Conservation (phyloP, 2,329 filamentous ascomycete species). For the Colletotrichum eleusines region DNA sequence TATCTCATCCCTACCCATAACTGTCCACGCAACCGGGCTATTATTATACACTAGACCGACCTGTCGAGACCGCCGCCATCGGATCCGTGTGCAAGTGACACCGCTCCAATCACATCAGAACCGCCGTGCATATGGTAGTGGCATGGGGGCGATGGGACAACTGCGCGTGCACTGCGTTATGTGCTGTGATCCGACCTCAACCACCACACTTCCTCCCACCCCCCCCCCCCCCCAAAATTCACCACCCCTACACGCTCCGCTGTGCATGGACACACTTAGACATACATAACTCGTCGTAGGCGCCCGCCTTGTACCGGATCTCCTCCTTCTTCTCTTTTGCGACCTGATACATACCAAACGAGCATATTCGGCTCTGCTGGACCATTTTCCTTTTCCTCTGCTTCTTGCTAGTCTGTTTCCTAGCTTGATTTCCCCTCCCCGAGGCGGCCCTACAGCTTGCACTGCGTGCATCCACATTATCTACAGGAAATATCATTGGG, state of each 20-base stretch:
- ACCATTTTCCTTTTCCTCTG: constrained; percentile 42
- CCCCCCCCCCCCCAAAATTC: too few relatives aligned
- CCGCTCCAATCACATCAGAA: constrained; percentile 40
- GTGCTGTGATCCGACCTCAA: constrained; percentile 40
- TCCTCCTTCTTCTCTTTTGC: constrained; percentile 56
- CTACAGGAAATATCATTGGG: constrained; percentile 23
- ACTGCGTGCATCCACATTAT: constrained; percentile 23
- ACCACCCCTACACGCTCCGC: constrained; percentile 31
- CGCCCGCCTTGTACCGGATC: constrained; percentile 55
- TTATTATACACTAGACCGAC: constrained; percentile 36
- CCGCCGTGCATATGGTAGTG: constrained; percentile 35
- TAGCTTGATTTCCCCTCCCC: constrained; percentile 45
- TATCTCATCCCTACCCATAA: constrained; percentile 7
- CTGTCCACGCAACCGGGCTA: constrained; percentile 31
- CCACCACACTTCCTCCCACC: constrained; percentile 30
- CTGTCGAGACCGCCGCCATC: constrained; percentile 29
- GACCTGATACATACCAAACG: constrained; percentile 51
- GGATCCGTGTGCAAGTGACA: constrained; percentile 36
- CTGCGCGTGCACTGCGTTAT: constrained; percentile 35
- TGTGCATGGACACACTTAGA: constrained; percentile 39
- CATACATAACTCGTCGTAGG: constrained; percentile 64
- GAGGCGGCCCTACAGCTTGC: constrained; percentile 19
- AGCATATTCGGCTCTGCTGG: constrained; percentile 50
- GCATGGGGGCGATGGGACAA: constrained; percentile 32
- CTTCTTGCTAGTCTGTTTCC: constrained; percentile 46